A percentile compares a stretch with the other conserved stretches of the same genome.
Evolutionary conservation across 805 yeast species (phyloP).

Genomic region (Diddensiella santjacobensis): DNA sequence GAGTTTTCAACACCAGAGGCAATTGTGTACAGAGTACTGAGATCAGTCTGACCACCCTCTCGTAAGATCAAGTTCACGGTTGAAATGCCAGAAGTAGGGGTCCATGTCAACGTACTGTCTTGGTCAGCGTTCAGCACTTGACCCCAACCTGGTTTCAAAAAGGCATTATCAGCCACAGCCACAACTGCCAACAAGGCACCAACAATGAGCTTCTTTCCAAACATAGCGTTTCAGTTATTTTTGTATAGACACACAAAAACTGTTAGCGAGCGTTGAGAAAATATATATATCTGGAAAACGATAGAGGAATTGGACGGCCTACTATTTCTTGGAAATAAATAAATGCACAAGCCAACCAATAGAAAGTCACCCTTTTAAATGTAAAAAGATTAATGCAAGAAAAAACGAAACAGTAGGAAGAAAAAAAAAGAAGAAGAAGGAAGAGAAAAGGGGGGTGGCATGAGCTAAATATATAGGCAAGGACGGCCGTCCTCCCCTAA

Average conservation of each 20-base stretch:
- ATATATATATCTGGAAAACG: neutral
- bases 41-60: conserved; percentile 27
- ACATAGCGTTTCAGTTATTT: neutral
- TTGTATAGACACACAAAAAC: neutral
- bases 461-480: neutral
- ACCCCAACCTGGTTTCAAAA: conserved; percentile 27
- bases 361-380: neutral
- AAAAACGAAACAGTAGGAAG: neutral
- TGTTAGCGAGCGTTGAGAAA: neutral
- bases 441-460: neutral
- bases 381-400: neutral
- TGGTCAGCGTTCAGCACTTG: conserved; percentile 29
- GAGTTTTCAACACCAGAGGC: conserved; percentile 29
- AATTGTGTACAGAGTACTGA: conserved; percentile 24
- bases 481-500: neutral
- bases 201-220: neutral
- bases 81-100: conserved; percentile 21
- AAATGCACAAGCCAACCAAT: neutral
- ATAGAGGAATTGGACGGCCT: neutral
- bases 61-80: conserved; percentile 29
- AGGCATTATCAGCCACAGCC: conserved; percentile 23
- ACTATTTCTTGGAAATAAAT: neutral
- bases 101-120: conserved; percentile 30
- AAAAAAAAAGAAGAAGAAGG: neutral
- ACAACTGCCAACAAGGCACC: conserved; percentile 16